These are phyloP conservation scores for Colletotrichum acutatum DNA, from an alignment of 2,329 filamentous ascomycete species.

Conservation along the genomic window DNA sequence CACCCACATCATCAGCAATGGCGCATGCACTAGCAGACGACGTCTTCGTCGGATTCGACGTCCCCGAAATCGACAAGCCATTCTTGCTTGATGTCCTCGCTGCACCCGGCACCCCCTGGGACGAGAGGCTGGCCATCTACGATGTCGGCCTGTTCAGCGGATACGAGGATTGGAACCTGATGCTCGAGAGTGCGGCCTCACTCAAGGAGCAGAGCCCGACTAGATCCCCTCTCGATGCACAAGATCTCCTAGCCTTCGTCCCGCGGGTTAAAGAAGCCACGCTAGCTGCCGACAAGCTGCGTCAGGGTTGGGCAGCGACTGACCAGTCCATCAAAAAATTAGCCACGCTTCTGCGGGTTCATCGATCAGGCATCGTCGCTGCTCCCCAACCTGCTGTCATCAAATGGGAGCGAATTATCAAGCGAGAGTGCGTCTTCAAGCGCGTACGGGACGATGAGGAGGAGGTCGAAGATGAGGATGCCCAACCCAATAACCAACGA, in stretches of 20 bases:
- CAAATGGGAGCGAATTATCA: slow-evolving; percentile 4
- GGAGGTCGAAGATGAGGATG: slow-evolving; percentile 9
- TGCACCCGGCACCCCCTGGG: slow-evolving; percentile 38
- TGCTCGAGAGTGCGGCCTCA: slow-evolving; percentile 47
- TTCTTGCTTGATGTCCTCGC: slow-evolving; percentile 47
- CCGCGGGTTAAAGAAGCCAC: slow-evolving; percentile 39
- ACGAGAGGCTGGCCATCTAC: slow-evolving; percentile 43
- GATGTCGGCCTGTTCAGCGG: slow-evolving; percentile 46
- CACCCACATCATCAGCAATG: slow-evolving; percentile 24
- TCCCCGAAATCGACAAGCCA: slow-evolving; percentile 42
- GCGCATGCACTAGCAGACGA: slow-evolving; percentile 22
- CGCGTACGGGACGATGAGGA: slow-evolving; percentile 13
- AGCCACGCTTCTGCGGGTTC: slow-evolving; percentile 17
- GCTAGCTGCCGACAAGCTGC: slow-evolving; percentile 14
- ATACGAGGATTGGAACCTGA: slow-evolving; percentile 47
- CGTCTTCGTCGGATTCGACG: slow-evolving; percentile 45
- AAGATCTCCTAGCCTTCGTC: slow-evolving; percentile 48
- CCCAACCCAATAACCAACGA: slow-evolving; percentile 7
- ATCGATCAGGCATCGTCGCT: slow-evolving; percentile 14
- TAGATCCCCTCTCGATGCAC: slow-evolving; percentile 42
- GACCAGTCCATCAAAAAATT: slow-evolving; percentile 41
- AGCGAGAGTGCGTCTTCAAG: slow-evolving; percentile 14
- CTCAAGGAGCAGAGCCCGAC: slow-evolving; percentile 37
- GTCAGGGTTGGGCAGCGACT: slow-evolving; percentile 47
- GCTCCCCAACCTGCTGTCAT: slow-evolving; percentile 3